Evolutionary conservation across 495 filamentous ascomycete species (phyloP).

Genomic region (Pyrenula massariospora): DNA sequence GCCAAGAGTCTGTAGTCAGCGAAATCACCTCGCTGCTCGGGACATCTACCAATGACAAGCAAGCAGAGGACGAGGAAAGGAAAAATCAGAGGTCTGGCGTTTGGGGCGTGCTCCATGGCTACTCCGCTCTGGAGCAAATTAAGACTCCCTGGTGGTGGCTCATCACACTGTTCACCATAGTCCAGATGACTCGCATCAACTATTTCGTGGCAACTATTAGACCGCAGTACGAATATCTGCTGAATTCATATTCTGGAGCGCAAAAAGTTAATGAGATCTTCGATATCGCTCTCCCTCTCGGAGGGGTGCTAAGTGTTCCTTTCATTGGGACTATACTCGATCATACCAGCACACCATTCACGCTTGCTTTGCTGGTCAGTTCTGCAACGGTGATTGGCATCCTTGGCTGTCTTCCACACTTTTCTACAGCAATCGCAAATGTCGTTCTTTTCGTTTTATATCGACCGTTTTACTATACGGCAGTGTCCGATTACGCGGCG

Average conservation of each 20-base stretch:
- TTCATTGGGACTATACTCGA: conserved; percentile 83
- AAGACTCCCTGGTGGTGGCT: conserved; percentile 75
- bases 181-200: conserved; percentile 93
- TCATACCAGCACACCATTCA: conserved; percentile 57
- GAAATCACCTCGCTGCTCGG: conserved; percentile 64
- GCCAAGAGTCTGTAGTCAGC: conserved; percentile 53
- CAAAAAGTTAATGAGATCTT: conserved; percentile 71
- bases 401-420: conserved; percentile 59
- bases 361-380: conserved; percentile 61
- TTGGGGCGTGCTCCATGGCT: conserved; percentile 81
- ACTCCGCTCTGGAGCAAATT: conserved; percentile 63
- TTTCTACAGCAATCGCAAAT: conserved; percentile 65
- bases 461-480: conserved; percentile 41
- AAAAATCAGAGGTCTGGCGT: conserved; percentile 56
- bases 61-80: conserved; percentile 30
- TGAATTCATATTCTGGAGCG: conserved; percentile 46
- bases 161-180: conserved; percentile 74
- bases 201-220: conserved; percentile 92
- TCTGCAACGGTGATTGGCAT: conserved; percentile 68
- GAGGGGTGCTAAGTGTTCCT: conserved; percentile 73
- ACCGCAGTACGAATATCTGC: conserved; percentile 70
- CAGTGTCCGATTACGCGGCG: conserved; percentile 66
- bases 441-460: conserved; percentile 63
- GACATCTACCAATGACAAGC: conserved; percentile 35
- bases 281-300: conserved; percentile 77